These are phyloP conservation scores for Medakamo hakoo DNA, from an alignment of 139 green algal genomes.

Conservation along the genomic window DNA sequence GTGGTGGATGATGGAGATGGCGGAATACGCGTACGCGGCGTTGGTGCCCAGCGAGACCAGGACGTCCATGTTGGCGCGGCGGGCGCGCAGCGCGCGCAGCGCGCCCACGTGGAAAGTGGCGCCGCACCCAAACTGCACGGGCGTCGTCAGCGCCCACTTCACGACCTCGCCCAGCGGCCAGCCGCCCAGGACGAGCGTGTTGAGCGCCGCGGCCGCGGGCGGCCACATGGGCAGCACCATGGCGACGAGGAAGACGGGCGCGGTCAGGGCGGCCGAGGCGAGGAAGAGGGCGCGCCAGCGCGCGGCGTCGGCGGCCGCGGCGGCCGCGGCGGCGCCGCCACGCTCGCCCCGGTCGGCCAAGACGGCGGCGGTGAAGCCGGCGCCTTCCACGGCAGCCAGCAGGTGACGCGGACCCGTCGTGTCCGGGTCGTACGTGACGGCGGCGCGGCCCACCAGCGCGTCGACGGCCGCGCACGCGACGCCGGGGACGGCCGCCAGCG, in stretches of 20 bases:
- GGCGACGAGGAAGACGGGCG: slow-evolving; percentile 75
- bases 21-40: slow-evolving; percentile 79
- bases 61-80: slow-evolving; percentile 98
- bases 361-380: slow-evolving; percentile 27
- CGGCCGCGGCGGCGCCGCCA: background rate
- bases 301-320: background rate
- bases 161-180: slow-evolving; percentile 59
- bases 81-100: slow-evolving; percentile 2
- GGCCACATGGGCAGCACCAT: slow-evolving; percentile 66
- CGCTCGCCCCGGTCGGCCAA: slow-evolving; percentile 6
- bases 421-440: slow-evolving; percentile 34
- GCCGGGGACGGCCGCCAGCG: slow-evolving; percentile 8
- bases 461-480: slow-evolving; percentile 9
- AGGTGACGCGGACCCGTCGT: slow-evolving; percentile 45
- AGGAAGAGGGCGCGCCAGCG: slow-evolving; percentile 30
- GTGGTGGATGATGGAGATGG: slow-evolving; percentile 67
- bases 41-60: slow-evolving; percentile 89
- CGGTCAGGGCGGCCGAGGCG: slow-evolving; percentile 41
- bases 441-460: slow-evolving; percentile 3
- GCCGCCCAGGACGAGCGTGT: slow-evolving; percentile 24
- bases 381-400: slow-evolving; percentile 41
- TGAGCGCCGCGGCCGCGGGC: background rate
- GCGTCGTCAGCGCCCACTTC: slow-evolving; percentile 72
- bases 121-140: slow-evolving; percentile 42
- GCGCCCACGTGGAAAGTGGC: slow-evolving; percentile 12